Conservation (phyloP, 305 asterid genomes). For the Rubia tinctorum region DNA sequence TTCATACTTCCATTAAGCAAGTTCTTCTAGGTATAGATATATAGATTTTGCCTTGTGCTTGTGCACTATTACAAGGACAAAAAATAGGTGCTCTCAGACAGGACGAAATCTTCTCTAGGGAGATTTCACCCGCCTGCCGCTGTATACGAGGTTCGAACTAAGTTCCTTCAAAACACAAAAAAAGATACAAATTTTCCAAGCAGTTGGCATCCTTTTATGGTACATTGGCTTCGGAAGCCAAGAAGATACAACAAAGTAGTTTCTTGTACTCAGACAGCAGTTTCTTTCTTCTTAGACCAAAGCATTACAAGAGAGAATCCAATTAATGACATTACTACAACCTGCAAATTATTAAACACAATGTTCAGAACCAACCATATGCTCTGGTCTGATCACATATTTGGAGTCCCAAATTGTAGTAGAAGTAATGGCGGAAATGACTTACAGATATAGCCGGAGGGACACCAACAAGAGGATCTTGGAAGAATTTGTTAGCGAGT, state of each 20-base stretch:
- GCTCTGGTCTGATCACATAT: not conserved
- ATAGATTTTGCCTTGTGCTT: too few species aligned
- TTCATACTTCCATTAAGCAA: not conserved
- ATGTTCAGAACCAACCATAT: not conserved
- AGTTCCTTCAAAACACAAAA: too few species aligned
- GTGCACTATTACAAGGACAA: not conserved
- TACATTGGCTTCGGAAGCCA: not conserved
- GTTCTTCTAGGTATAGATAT: too few species aligned
- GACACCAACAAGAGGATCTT: conserved; percentile 88
- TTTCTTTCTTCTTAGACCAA: conserved; percentile 56
- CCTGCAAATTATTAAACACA: conserved; percentile 42
- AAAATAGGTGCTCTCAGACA: not conserved
- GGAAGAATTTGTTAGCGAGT: conserved; percentile 81
- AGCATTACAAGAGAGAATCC: conserved; percentile 92
- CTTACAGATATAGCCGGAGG: conserved; percentile 98
- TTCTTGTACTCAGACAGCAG: conserved; percentile 10
- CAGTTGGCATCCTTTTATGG: not conserved
- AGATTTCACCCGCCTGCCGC: not conserved
- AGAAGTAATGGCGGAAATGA: not conserved
- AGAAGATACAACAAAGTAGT: not conserved
- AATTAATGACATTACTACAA: conserved; percentile 87
- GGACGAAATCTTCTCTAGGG: not conserved
- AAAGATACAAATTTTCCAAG: not conserved
- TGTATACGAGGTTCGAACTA: not conserved
- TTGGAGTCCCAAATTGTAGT: not conserved